Evolutionary conservation across 805 yeast genomes (phyloP).

Genomic region (Starmerella apis): DNA sequence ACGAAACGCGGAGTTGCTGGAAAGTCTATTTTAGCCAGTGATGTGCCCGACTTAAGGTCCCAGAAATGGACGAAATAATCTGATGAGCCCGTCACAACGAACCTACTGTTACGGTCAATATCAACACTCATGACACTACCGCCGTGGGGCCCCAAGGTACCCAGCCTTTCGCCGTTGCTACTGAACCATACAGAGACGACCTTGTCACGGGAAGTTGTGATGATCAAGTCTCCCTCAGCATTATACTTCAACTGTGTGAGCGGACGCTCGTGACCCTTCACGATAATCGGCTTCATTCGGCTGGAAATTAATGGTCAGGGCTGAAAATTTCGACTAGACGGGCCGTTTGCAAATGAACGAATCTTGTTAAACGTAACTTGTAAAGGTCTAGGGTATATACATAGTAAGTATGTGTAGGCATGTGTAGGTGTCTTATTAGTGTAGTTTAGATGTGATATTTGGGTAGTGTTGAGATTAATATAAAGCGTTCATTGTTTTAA

Average conservation of each 20-base stretch:
- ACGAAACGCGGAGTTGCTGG: slow-evolving; percentile 87
- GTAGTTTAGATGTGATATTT: too few relatives aligned
- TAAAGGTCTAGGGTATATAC: background rate
- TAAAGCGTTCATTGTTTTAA: too few relatives aligned
- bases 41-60: slow-evolving; percentile 67
- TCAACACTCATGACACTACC: slow-evolving; percentile 97
- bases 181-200: slow-evolving; percentile 84
- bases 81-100: slow-evolving; percentile 80
- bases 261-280: slow-evolving; percentile 95
- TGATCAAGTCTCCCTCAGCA: slow-evolving; percentile 86
- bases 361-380: background rate
- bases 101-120: slow-evolving; percentile 56
- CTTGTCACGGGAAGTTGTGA: slow-evolving; percentile 85
- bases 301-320: background rate
- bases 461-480: too few relatives aligned
- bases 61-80: slow-evolving; percentile 79
- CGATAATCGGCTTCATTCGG: slow-evolving; percentile 27
- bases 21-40: slow-evolving; percentile 46
- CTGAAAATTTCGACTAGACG: slow-evolving; percentile 5
- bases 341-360: background rate
- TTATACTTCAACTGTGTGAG: slow-evolving; percentile 92
- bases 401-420: background rate
- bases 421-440: too few relatives aligned
- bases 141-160: slow-evolving; percentile 77
- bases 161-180: slow-evolving; percentile 90